Base-by-base conservation (phyloP, 2,329 filamentous ascomycete species). In the Lanzia echinophila region DNA sequence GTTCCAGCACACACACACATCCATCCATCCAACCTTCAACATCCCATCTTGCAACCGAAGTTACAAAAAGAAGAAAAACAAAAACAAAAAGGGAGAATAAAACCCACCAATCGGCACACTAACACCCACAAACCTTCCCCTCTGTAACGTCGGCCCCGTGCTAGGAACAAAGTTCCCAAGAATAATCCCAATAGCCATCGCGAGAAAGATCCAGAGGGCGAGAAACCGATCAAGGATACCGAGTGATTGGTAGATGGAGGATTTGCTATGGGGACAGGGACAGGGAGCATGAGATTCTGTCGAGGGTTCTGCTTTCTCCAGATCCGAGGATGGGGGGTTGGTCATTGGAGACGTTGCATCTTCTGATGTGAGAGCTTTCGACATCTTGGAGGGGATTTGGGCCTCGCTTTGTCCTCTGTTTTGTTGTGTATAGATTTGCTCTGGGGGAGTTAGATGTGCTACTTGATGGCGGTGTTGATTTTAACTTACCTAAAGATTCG, bases 101-200 rank as follows among this genome's bases (percentile, higher is more conserved):
- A 28, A 68, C 73, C 49, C 66, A 81, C 79, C 79, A 50, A 86
- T 85, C 0, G 82, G 83, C 43, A 84, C 68, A 15, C 78, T 81
- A 3, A 86, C 83, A 0, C 79, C 78, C 4, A 84, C 80, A 60
- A 86, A 85, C 47, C 77, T 73, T 3, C 83, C 82, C 56, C 72
- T 76, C 60, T 86, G 79, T 11, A 86, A 68, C 0, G 78, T 75
- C 2, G 74, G 75, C 0, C 77, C 80, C 3, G 76, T 77, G 36
- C 68, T 72, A 0, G 75, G 73, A 3, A 84, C 79, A 38, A 83
- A 82, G 61, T 86, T 85, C 2, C 81, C 82, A 1, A 86, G 67
- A 2, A 84, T 71, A 45, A 86, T 83, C 2, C 83, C 83, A 24
- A 84, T 70, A 8, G 73, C 75, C 78, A 87, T 86, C n/a, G 82